These are phyloP conservation scores for Botrytis medusae DNA, from an alignment of 2,329 filamentous ascomycete species.

Conservation along the genomic window DNA sequence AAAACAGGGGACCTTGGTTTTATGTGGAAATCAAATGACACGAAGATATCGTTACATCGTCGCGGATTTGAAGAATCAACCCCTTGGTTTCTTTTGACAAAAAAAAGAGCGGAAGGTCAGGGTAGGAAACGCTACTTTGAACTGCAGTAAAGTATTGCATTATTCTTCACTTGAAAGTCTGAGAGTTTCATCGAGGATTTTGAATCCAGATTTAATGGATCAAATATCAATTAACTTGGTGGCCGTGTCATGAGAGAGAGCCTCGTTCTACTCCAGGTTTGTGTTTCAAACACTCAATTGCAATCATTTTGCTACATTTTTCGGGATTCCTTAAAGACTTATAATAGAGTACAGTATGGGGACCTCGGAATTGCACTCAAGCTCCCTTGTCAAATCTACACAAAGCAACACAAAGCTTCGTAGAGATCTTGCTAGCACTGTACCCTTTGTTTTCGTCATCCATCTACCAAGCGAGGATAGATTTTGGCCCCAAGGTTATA, in stretches of 20 bases:
- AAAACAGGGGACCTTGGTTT: not conserved
- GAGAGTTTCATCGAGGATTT: not conserved
- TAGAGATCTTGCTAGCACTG: not conserved
- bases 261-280: conserved; percentile 20
- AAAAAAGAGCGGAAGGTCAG: not conserved
- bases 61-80: conserved; percentile 1
- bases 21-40: conserved; percentile 20
- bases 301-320: not conserved
- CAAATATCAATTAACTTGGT: not conserved
- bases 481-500: conserved; percentile 18
- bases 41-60: conserved; percentile 18
- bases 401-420: not conserved
- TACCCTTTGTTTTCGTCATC: conserved; percentile 10
- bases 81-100: not conserved
- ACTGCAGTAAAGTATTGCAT: not conserved
- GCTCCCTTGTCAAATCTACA: not conserved
- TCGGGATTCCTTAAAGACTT: not conserved
- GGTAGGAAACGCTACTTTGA: not conserved
- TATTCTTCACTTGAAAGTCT: not conserved
- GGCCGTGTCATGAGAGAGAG: conserved; percentile 11
- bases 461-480: conserved; percentile 1
- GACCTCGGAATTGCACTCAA: not conserved
- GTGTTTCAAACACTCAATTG: conserved; percentile 2
- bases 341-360: not conserved
- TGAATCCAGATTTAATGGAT: not conserved